These are phyloP conservation scores for Centrapalus pauciflorus DNA, from an alignment of 129 eudicot species.

Conservation along the genomic window DNA sequence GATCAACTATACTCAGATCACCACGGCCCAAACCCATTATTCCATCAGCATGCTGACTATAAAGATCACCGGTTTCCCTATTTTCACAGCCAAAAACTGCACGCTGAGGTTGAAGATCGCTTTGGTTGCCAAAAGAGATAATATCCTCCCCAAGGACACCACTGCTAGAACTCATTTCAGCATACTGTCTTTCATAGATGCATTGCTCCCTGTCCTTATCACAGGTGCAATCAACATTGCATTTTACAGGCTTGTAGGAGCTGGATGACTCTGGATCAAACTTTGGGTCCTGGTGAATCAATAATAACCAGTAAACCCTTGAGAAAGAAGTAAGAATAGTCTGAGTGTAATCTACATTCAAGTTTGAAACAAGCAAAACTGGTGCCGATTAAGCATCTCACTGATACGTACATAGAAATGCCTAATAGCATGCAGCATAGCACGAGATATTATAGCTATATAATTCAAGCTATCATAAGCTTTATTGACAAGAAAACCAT, in stretches of 20 bases:
- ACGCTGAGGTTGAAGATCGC: conserved; percentile 85
- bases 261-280: conserved; percentile 83
- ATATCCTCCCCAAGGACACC: conserved; percentile 90
- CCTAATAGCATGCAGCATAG: too few relatives aligned
- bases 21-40: conserved; percentile 99
- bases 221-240: conserved; percentile 80
- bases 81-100: conserved; percentile 95
- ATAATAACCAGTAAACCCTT: not conserved
- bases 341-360: not conserved
- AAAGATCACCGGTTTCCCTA: conserved; percentile 89
- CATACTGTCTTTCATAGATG: conserved; percentile 77
- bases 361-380: not conserved
- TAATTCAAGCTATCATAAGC: not conserved
- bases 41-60: conserved; percentile 97
- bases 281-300: conserved; percentile 70
- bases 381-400: not conserved
- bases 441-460: too few relatives aligned
- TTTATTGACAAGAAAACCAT: not conserved
- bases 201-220: conserved; percentile 65
- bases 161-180: conserved; percentile 98
- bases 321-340: not conserved
- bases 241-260: conserved; percentile 74
- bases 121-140: conserved; percentile 85
- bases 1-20: conserved; percentile 88
- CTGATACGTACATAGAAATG: too few relatives aligned